A percentile compares a stretch with the other conserved stretches of the same genome.
Conservation (phyloP, 148 eudicot genomes). For the Silene latifolia region DNA sequence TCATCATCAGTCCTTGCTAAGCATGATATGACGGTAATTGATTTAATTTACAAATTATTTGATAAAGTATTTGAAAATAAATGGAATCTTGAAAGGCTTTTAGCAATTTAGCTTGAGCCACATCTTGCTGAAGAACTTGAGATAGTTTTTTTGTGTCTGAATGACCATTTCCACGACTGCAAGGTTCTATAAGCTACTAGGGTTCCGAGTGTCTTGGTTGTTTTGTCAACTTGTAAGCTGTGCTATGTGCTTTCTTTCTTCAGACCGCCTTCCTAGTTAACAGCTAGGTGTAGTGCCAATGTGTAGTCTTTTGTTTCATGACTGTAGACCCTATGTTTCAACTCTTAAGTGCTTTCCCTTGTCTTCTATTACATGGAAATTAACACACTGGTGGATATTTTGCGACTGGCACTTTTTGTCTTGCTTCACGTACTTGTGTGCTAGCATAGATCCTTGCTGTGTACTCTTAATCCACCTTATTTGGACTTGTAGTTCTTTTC, state of each 20-base stretch:
- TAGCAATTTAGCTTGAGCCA: neutral
- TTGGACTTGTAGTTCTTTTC: neutral
- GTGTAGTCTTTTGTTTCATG: neutral
- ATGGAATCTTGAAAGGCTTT: neutral
- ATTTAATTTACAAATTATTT: no score
- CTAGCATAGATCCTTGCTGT: neutral
- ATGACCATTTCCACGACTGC: no score
- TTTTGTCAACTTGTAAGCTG: neutral
- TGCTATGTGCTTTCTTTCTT: slow-evolving; percentile 2
- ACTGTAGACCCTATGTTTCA: neutral
- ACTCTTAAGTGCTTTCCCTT: neutral
- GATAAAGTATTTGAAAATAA: neutral
- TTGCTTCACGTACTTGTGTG: neutral
- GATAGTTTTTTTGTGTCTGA: no score
- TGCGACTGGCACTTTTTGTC: neutral
- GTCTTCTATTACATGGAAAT: neutral
- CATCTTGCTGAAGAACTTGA: neutral
- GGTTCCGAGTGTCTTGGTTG: neutral
- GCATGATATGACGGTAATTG: neutral
- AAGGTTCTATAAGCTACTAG: neutral
- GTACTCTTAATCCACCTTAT: neutral
- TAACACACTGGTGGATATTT: neutral
- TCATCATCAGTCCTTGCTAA: neutral
- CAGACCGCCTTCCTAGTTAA: neutral
- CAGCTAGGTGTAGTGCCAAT: neutral